Evolutionary conservation across 108 stramenopile species (phyloP).

Genomic region (Nitzschia sp.): DNA sequence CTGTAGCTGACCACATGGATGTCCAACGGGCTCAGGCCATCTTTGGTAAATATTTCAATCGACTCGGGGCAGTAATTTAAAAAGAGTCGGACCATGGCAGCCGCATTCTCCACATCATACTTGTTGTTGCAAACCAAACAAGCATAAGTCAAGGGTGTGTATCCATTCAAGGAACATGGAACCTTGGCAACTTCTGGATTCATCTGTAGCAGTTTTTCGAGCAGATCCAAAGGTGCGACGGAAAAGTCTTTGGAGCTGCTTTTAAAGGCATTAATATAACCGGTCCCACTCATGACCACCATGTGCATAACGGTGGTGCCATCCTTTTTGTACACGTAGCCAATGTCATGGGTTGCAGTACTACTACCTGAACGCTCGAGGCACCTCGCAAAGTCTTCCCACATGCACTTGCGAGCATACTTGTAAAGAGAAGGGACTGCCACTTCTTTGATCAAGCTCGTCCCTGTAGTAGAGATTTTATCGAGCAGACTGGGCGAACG

Average conservation of each 20-base stretch:
- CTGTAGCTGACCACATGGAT: constrained; percentile 47
- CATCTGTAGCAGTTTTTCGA: constrained; percentile 37
- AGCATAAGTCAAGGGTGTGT: constrained; percentile 44
- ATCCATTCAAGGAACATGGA: constrained; percentile 25
- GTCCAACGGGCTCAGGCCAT: constrained; percentile 36
- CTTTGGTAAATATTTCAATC: constrained; percentile 29
- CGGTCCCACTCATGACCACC: constrained; percentile 46
- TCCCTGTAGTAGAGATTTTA: neutral
- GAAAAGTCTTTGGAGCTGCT: constrained; percentile 7
- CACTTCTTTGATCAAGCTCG: neutral
- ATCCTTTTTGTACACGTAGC: constrained; percentile 31
- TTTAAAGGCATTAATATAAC: constrained; percentile 28
- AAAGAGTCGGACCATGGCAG: constrained; percentile 32
- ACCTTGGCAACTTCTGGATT: constrained; percentile 36
- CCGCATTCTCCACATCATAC: constrained; percentile 33
- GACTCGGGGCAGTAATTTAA: constrained; percentile 30
- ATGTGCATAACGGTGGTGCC: constrained; percentile 49
- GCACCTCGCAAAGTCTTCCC: constrained; percentile 11
- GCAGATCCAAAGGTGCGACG: constrained; percentile 34
- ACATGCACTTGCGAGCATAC: constrained; percentile 16
- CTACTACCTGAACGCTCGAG: neutral
- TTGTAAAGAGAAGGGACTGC: constrained; percentile 18
- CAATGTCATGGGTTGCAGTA: constrained; percentile 11
- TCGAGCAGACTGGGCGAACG: neutral
- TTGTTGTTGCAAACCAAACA: constrained; percentile 35